Evolutionary conservation across 257 asterid genomes (phyloP).

Genomic region (Orobanche coerulescens): DNA sequence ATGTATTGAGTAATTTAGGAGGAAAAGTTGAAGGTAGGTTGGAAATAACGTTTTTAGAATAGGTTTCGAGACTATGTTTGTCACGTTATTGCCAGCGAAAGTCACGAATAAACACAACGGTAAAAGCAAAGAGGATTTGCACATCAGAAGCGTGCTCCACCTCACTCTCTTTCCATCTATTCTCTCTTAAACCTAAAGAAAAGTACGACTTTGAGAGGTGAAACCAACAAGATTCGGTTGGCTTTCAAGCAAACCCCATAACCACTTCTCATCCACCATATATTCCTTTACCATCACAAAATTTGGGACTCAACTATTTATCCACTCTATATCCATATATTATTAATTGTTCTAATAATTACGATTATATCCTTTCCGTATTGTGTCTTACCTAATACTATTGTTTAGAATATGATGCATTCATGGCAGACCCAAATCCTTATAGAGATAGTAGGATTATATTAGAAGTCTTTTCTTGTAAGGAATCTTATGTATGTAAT

Average conservation of each 20-base stretch:
- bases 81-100: slow-evolving; percentile 34
- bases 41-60: slow-evolving; percentile 21
- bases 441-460: too few relatives aligned
- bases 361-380: not conserved
- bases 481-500: too few relatives aligned
- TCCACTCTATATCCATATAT: not conserved
- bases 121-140: slow-evolving; percentile 44
- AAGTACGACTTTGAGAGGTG: slow-evolving; percentile 26
- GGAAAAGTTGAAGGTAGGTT: slow-evolving; percentile 15
- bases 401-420: too few relatives aligned
- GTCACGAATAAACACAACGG: slow-evolving; percentile 37
- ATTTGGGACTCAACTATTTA: not conserved
- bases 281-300: not conserved
- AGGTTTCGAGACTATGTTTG: not conserved
- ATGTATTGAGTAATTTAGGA: too few relatives aligned
- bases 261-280: slow-evolving; percentile 32
- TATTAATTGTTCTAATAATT: not conserved
- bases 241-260: slow-evolving; percentile 62
- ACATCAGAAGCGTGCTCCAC: slow-evolving; percentile 52
- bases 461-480: too few relatives aligned
- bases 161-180: slow-evolving; percentile 37
- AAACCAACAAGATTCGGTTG: slow-evolving; percentile 49
- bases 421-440: too few relatives aligned
- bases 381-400: too few relatives aligned
- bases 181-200: slow-evolving; percentile 42